Base-by-base conservation (phyloP, 257 asterid species). In the Euphrasia confusa region DNA sequence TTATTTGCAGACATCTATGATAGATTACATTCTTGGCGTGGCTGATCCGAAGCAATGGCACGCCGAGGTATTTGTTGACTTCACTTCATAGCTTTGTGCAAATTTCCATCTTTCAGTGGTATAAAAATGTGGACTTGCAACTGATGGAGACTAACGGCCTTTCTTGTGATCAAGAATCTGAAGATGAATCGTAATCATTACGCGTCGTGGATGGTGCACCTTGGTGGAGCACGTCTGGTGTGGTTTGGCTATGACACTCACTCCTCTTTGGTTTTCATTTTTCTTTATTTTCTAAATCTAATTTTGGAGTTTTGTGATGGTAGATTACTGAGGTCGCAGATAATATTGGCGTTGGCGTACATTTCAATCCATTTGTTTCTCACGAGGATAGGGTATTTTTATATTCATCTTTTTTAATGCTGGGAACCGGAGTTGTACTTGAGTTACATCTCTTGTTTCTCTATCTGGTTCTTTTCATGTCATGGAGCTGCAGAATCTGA, bases 41-140 rank as follows among this genome's bases (percentile, higher is more conserved):
- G 74, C 77, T 12, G 95, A 89, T 75, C 94, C 97, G 72, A 78
- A 42, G 55, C 85, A 84, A 78, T 89, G 99, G 97, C 99, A 93
- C 64, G 55, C 84, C 7, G 78, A 83, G 96, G 97, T 87, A 68
- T 54, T 58, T 61, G 65, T 72, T 69, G 44, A 48, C 61, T 72
- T 56, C 71, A 63, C 52, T 42, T 33, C 15, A 14, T 53, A 14
- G 59, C 35, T 5, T 71, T 35, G 14, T 52, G 15, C 42, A 40
- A 63, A 10, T 21, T 59, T 62, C 61, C 65, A 52, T 70, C 40
- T 30, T 42, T 42, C 18, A 45, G 35, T 61, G 54, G 45, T 57
- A 37, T 61, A 28, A n/a, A 37, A 12, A 13, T 28, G 68, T 72
- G 56, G 35, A 58, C 60, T 57, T 21, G 27, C 7, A 60, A 62